phyloP scores from a whole-genome alignment of 2,329 filamentous ascomycete species.

The Macrophomina tecta region DNA sequence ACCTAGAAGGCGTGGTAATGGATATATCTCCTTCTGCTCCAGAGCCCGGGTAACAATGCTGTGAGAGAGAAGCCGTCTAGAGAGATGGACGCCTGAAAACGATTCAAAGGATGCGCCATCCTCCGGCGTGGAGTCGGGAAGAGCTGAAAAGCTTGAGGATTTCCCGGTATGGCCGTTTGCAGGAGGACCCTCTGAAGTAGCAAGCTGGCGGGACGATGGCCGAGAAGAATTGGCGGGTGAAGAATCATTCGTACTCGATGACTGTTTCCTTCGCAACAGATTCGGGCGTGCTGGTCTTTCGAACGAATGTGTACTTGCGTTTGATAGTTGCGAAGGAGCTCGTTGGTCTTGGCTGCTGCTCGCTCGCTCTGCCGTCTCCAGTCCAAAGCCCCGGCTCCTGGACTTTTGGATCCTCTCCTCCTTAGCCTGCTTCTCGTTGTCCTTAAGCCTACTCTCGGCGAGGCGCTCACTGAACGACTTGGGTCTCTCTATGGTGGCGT shows the following conservation, averaged over 20 bases:
- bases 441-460: slow-evolving; percentile 64
- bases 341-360: slow-evolving; percentile 30
- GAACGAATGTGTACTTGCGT: slow-evolving; percentile 11
- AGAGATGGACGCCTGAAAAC: slow-evolving; percentile 84
- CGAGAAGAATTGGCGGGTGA: background rate
- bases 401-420: slow-evolving; percentile 50
- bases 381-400: slow-evolving; percentile 49
- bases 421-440: slow-evolving; percentile 52
- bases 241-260: slow-evolving; percentile 5
- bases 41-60: slow-evolving; percentile 78
- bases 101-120: slow-evolving; percentile 66
- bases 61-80: slow-evolving; percentile 82
- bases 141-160: slow-evolving; percentile 17
- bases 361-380: slow-evolving; percentile 30
- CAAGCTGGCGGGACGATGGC: slow-evolving; percentile 12
- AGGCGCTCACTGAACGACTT: slow-evolving; percentile 87
- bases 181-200: background rate
- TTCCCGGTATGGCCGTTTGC: background rate
- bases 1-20: slow-evolving; percentile 79
- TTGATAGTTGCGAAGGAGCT: slow-evolving; percentile 24
- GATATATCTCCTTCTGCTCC: slow-evolving; percentile 75
- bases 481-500: slow-evolving; percentile 28
- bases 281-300: slow-evolving; percentile 11
- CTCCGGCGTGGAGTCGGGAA: slow-evolving; percentile 37
- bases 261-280: background rate